phyloP scores from a whole-genome alignment of 1,284 basidiomycete genomes.

The Ceratorhiza oryzae-sativae region DNA sequence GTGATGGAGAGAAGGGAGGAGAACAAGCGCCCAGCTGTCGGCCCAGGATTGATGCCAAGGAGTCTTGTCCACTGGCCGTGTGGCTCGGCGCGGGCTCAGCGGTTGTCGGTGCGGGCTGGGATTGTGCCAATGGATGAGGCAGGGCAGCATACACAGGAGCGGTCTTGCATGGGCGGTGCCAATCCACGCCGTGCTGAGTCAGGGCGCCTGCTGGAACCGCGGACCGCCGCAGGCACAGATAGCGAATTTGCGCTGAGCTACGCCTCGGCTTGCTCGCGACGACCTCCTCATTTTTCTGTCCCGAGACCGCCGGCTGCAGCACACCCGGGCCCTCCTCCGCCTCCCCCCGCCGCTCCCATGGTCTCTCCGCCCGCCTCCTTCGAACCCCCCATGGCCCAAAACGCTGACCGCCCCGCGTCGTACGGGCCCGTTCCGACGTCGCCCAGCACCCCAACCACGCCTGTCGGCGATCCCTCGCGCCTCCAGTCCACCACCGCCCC shows the following conservation, averaged over 20 bases:
- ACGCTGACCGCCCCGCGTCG: not conserved
- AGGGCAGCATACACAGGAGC: too few species aligned
- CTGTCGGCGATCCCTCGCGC: conserved; percentile 7
- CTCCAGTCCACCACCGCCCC: not conserved
- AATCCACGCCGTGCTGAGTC: conserved; percentile 8
- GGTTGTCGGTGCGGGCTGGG: too few species aligned
- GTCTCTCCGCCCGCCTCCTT: conserved; percentile 26
- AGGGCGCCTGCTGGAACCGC: not conserved
- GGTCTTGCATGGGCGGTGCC: too few species aligned
- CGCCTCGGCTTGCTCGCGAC: conserved; percentile 13
- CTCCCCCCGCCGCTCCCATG: not conserved
- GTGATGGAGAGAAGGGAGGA: not conserved
- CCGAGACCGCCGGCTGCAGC: conserved; percentile 9
- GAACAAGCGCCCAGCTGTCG: not conserved
- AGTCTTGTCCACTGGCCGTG: not conserved
- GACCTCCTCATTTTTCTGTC: conserved; percentile 14
- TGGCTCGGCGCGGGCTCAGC: not conserved
- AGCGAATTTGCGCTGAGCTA: conserved; percentile 10
- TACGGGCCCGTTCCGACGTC: conserved; percentile 35
- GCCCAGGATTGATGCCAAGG: not conserved
- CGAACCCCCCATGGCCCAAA: conserved; percentile 25
- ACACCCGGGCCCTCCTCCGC: not conserved
- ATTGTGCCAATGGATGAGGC: too few species aligned
- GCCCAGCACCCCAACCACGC: not conserved
- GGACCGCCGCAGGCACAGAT: not conserved